Base-by-base conservation (phyloP, 768 basidiomycete species). In the Lentinula aciculospora region DNA sequence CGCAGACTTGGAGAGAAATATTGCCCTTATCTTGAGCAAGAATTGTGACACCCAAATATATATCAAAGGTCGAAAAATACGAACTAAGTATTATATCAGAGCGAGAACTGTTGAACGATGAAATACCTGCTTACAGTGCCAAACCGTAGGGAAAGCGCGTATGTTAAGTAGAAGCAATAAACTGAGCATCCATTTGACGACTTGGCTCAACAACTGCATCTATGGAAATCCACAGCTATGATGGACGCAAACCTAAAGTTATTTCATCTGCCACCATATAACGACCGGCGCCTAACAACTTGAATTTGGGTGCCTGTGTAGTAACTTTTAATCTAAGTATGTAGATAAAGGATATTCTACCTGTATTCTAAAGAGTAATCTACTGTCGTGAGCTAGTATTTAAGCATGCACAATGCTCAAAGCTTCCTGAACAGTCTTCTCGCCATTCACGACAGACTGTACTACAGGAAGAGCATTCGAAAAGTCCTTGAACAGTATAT, bases 401-500 rank as follows among this genome's bases (percentile, higher is more conserved):
- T 25, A 56, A 56, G 54, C 54, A 56, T 46, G 54, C 3, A 31
- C 54, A 12, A 56, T 48, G 17, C 48, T 53, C 45, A 64, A 57
- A n/a, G 83, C 80, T 55, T 89, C 74, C 46, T 76, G 68, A 48
- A 84, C 75, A 1, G 79, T 81, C 71, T 78, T 84, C 66, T 81
- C 71, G 5, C 87, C 92, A n/a, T 78, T 74, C 3, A 98, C 88
- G 39, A 98, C 82, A 31, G 77, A 74, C 62, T 79, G 73, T 9
- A 94, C 83, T 6, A 86, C 74, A 0, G 71, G 71, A 59, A 84
- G 69, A 61, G 88, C 87, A 58, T 77, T 69, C 42, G 76, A 64
- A 74, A 94, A 95, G 66, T 92, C 81, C 36, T 71, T 65, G 69
- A 98, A 97, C 2, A 89, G 71, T 32, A 92, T 76, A 67, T 94